A percentile compares a stretch with the other conserved stretches of the same genome.
These are phyloP conservation scores for Capsicum chinense DNA, from an alignment of 257 asterid genomes.

Conservation along the genomic window DNA sequence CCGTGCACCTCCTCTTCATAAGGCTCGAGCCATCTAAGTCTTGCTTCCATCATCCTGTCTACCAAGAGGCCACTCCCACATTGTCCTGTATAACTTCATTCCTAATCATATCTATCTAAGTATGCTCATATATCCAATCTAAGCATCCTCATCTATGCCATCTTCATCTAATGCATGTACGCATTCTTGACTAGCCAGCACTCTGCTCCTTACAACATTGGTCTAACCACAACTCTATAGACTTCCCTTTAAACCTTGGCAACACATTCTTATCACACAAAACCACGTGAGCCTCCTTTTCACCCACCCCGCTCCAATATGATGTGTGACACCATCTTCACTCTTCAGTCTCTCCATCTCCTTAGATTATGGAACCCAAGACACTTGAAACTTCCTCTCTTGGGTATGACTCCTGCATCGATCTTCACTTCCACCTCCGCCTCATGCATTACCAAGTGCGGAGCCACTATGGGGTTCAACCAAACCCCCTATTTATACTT, in stretches of 20 bases:
- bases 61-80: not conserved
- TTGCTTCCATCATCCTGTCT: not conserved
- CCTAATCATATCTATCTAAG: not conserved
- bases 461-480: no score
- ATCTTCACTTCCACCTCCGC: no score
- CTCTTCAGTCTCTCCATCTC: not conserved
- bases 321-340: no score
- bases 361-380: not conserved
- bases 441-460: no score
- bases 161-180: not conserved
- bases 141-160: not conserved
- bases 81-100: not conserved
- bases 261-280: not conserved
- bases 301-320: not conserved
- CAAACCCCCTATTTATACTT: no score
- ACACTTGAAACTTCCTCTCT: not conserved
- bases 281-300: not conserved
- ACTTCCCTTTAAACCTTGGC: not conserved
- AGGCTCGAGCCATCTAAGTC: not conserved
- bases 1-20: not conserved
- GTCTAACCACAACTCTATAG: not conserved
- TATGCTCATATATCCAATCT: not conserved
- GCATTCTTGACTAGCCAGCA: not conserved
- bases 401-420: not conserved
- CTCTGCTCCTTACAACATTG: not conserved